Evolutionary conservation across 805 yeast genomes (phyloP).

Genomic region (Hanseniaspora guilliermondii): DNA sequence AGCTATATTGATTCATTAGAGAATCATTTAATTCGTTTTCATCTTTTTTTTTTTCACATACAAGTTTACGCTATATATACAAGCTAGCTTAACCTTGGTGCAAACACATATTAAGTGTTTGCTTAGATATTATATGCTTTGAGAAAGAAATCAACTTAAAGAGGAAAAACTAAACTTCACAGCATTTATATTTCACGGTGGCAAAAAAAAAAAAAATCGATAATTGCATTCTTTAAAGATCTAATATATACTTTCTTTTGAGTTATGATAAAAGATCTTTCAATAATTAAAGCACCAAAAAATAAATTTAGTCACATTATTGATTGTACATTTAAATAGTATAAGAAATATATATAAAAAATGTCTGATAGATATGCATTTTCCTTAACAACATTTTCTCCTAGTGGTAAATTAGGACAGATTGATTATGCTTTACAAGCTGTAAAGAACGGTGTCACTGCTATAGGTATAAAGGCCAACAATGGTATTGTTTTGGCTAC

Average conservation of each 20-base stretch:
- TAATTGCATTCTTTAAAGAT: neutral
- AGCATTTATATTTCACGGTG: constrained; percentile 11
- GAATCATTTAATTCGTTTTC: no score
- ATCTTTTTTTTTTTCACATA: no score
- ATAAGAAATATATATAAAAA: neutral
- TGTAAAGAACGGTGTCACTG: constrained; percentile 94
- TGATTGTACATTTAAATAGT: neutral
- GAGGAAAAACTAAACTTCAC: neutral
- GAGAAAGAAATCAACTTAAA: neutral
- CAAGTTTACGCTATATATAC: no score
- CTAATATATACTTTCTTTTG: no score
- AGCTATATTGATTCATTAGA: no score
- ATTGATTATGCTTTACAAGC: constrained; percentile 96
- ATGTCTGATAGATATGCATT: constrained; percentile 99
- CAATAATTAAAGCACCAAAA: neutral
- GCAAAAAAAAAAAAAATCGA: constrained; percentile 12
- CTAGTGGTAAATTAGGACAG: constrained; percentile 95
- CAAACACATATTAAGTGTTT: no score
- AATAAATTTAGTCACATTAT: no score
- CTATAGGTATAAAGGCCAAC: constrained; percentile 86
- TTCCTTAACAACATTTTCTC: constrained; percentile 93
- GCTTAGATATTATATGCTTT: no score
- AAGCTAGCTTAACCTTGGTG: no score
- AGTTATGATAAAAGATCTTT: no score
- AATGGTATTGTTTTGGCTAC: constrained; percentile 96